Conservation (phyloP, 176 grass and related monocot genomes). For the Typha latifolia region DNA sequence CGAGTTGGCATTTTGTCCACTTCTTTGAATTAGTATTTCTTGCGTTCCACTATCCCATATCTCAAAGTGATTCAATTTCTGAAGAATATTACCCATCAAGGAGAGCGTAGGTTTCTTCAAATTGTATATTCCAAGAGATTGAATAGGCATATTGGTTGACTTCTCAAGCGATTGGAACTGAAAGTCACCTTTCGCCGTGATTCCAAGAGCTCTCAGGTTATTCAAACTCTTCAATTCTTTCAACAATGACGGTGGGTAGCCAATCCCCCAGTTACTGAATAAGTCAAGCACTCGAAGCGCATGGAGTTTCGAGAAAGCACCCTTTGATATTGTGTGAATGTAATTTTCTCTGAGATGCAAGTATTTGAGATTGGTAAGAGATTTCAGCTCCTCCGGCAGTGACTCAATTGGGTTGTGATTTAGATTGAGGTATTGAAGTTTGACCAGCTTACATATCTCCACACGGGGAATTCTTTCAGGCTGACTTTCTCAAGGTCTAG, state of each 20-base stretch:
- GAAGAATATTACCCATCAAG: slow-evolving; percentile 1
- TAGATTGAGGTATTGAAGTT: slow-evolving; percentile 26
- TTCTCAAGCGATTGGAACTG: slow-evolving; percentile 8
- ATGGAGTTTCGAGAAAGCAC: slow-evolving; percentile 7
- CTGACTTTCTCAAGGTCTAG: slow-evolving; percentile 17
- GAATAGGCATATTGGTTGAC: background rate
- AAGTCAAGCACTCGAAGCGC: slow-evolving; percentile 20
- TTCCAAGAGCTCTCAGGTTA: slow-evolving; percentile 20
- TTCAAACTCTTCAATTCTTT: slow-evolving; percentile 11
- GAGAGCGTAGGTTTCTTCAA: background rate
- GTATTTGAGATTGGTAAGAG: slow-evolving; percentile 19
- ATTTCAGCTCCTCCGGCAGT: slow-evolving; percentile 7
- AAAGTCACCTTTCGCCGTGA: slow-evolving; percentile 3
- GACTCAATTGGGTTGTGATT: background rate
- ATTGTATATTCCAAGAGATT: background rate
- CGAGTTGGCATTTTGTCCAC: slow-evolving; percentile 6
- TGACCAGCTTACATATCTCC: slow-evolving; percentile 20
- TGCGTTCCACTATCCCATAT: background rate
- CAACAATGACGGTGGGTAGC: slow-evolving; percentile 1
- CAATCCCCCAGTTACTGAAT: background rate
- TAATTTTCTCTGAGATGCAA: slow-evolving; percentile 10
- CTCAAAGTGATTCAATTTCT: slow-evolving; percentile 4
- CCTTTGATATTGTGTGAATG: slow-evolving; percentile 7
- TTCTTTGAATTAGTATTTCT: slow-evolving; percentile 14
- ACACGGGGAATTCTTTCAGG: slow-evolving; percentile 7